A percentile compares a stretch with the other conserved stretches of the same genome.
These are phyloP conservation scores for Coniochaeta hoffmannii DNA, from an alignment of 2,329 filamentous ascomycete species.

Conservation along the genomic window DNA sequence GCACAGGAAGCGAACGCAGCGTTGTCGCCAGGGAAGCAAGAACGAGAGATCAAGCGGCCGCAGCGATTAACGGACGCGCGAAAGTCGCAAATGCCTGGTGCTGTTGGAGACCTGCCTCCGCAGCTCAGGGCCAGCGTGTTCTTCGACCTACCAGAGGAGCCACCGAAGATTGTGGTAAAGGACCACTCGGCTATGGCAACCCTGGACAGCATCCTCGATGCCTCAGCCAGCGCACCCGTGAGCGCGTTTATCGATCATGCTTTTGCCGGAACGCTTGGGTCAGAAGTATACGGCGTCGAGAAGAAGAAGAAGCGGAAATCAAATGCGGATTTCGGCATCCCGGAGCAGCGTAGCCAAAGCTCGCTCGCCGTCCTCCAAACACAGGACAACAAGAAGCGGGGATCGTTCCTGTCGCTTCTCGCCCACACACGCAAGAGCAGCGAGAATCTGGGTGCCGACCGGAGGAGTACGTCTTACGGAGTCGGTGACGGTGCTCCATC, in stretches of 20 bases:
- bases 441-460: slow-evolving; percentile 12
- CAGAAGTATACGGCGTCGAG: slow-evolving; percentile 63
- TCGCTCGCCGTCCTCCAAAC: slow-evolving; percentile 2
- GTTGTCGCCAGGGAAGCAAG: neutral
- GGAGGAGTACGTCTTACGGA: slow-evolving; percentile 9
- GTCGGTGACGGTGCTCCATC: slow-evolving; percentile 10
- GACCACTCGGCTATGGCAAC: slow-evolving; percentile 82
- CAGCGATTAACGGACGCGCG: slow-evolving; percentile 25
- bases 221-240: slow-evolving; percentile 80
- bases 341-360: slow-evolving; percentile 18
- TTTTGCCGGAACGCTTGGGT: slow-evolving; percentile 67
- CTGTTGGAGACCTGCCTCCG: slow-evolving; percentile 62
- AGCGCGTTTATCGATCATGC: slow-evolving; percentile 87
- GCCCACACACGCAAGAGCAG: slow-evolving; percentile 6
- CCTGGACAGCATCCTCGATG: slow-evolving; percentile 85
- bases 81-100: slow-evolving; percentile 27
- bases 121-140: slow-evolving; percentile 87
- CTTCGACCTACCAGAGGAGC: slow-evolving; percentile 63
- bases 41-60: slow-evolving; percentile 19
- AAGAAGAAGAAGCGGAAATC: slow-evolving; percentile 38
- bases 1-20: neutral
- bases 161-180: slow-evolving; percentile 49
- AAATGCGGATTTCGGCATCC: slow-evolving; percentile 5
- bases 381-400: slow-evolving; percentile 11
- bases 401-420: slow-evolving; percentile 14